Conservation (phyloP, 2,329 filamentous ascomycete genomes). For the Peltaster fructicola region DNA sequence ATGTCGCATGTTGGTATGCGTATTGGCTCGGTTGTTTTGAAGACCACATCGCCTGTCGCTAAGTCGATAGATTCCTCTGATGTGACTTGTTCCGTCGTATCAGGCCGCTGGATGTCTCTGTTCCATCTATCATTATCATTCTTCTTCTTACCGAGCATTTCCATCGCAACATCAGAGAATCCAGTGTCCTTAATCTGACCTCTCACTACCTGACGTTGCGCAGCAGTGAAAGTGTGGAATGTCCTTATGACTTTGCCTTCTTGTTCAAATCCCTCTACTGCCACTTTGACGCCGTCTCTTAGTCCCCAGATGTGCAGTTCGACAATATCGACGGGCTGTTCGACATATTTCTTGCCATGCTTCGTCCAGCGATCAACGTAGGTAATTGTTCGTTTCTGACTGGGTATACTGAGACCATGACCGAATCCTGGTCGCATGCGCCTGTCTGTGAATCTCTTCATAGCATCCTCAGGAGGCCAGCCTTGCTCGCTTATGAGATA, state of each 20-base stretch:
- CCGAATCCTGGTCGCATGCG: constrained; percentile 85
- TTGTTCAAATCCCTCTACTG: constrained; percentile 71
- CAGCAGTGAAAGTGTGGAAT: constrained; percentile 61
- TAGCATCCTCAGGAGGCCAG: constrained; percentile 46
- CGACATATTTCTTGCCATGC: constrained; percentile 59
- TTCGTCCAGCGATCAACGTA: constrained; percentile 83
- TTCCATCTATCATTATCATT: constrained; percentile 10
- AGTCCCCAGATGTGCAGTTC: constrained; percentile 86
- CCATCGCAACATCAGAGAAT: constrained; percentile 28
- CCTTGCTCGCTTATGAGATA: constrained; percentile 81
- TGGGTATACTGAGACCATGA: constrained; percentile 78
- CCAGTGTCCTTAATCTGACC: constrained; percentile 29
- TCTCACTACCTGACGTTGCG: constrained; percentile 51
- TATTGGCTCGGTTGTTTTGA: constrained; percentile 52
- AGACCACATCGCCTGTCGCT: constrained; percentile 48
- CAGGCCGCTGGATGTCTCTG: constrained; percentile 6
- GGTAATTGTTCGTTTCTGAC: constrained; percentile 68
- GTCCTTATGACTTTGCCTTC: constrained; percentile 72
- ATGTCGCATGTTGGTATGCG: constrained; percentile 67
- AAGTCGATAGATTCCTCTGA: constrained; percentile 6
- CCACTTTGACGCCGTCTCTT: constrained; percentile 70
- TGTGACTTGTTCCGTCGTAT: too few species aligned
- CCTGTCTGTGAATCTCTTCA: constrained; percentile 56
- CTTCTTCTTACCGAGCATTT: constrained; percentile 22
- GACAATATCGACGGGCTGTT: constrained; percentile 65